Conservation (phyloP, 1,139 yeast genomes). For the Yamadazyma pseudoaaseri region DNA sequence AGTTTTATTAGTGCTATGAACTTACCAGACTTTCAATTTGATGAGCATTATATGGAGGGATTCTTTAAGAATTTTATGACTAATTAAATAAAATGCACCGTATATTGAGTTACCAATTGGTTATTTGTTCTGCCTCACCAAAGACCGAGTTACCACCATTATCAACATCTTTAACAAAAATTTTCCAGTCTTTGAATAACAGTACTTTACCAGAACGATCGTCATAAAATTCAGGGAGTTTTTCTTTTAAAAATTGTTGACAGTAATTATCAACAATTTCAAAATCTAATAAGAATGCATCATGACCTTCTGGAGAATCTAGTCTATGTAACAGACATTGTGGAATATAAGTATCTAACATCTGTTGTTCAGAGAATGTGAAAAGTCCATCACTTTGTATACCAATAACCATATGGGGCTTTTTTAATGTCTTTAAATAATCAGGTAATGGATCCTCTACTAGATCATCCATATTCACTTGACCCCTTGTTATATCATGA, state of each 20-base stretch:
- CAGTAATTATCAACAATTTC: constrained; percentile 74
- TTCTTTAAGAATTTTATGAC: constrained; percentile 2
- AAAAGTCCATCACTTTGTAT: constrained; percentile 90
- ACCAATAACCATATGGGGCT: constrained; percentile 84
- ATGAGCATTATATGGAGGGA: constrained; percentile 2
- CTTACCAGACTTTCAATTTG: constrained; percentile 1
- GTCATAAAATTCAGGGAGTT: constrained; percentile 57
- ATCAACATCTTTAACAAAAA: constrained; percentile 33
- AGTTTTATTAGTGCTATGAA: background rate
- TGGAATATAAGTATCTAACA: constrained; percentile 74
- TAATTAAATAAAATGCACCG: no score
- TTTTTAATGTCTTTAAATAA: constrained; percentile 51
- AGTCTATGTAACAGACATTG: constrained; percentile 66
- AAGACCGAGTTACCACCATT: constrained; percentile 73
- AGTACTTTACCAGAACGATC: constrained; percentile 43
- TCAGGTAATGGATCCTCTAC: constrained; percentile 38
- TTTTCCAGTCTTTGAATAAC: constrained; percentile 53
- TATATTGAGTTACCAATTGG: constrained; percentile 89
- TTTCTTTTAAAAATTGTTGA: constrained; percentile 56
- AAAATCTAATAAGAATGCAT: constrained; percentile 90
- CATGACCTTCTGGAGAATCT: constrained; percentile 97
- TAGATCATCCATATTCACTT: constrained; percentile 30
- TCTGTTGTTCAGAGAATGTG: constrained; percentile 87
- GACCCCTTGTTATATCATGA: constrained; percentile 86
- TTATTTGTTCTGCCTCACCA: constrained; percentile 91